Base-by-base conservation (phyloP, 495 filamentous ascomycete genomes). In the Durotheca rogersii region DNA sequence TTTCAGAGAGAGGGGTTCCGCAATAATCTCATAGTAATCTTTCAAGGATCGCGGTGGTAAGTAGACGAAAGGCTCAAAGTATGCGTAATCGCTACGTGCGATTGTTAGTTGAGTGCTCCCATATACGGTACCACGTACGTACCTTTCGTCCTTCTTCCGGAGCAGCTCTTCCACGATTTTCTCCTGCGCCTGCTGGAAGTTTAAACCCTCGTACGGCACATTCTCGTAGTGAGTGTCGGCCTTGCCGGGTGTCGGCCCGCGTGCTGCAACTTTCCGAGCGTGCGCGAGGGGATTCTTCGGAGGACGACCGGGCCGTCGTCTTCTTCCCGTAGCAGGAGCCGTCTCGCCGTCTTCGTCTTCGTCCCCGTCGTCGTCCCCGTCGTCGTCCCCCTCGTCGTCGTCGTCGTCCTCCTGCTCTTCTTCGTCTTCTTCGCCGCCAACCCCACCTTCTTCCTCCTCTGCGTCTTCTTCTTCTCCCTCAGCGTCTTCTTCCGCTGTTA, bases 1-100 rank as follows among this genome's bases (percentile, higher is more conserved):
- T 47, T 82, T 83, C 7, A 94, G 67, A 1, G 84, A 89, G 4
- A 90, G 73, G 0, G 89, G 88, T 42, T 88, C 73, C 23, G 77
- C 74, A 51, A 93, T 91, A 18, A 90, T 61, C 46, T 81, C 74
- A 56, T 89, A 94, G 62, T 94, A 94, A 43, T 94, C 89, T 44
- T 74, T 77, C 20, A 86, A 70, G 6, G 62, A 66, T 11, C 83
- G 77, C 11, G 78, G 71, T 1, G 85, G 86, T 4, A 89, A 73
- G 55, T 83, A 81, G 51, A 85, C 69, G 51, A 89, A 89, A 2
- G 82, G 78, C 14, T 74, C 63, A 58, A 82, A 86, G 15, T 82
- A 79, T 3, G 71, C 51, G 35, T 77, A 75, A 34, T 80, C 62
- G 30, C 74, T 77, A 27, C 73, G 41, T 16, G 19, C 47, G 40